Base-by-base conservation (phyloP, 1,284 basidiomycete genomes). In the Taiwanofungus camphoratus region DNA sequence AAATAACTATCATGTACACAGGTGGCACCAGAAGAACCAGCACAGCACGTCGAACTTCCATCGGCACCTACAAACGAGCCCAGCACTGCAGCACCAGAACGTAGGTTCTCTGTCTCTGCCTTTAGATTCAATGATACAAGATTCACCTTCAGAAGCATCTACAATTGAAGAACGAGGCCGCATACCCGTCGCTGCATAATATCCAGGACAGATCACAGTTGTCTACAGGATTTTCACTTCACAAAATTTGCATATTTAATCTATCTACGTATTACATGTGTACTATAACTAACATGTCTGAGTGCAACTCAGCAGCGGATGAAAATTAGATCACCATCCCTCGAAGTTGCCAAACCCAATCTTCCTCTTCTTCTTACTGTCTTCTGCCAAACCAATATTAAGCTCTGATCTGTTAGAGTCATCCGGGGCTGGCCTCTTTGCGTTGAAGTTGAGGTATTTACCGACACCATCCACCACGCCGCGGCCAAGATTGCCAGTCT, bases 341-440 rank as follows among this genome's bases (percentile, higher is more conserved):
- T 79, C 75, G 50, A 92, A 92, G 57, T 89, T 69, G 12, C 89
- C 88, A 59, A 92, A 92, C 1, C 88, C 89, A 29, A 79, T 57
- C 52, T 77, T 86, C 42, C 79, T 71, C 60, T 82, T 87, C 68
- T 89, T 92, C 58, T 77, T 81, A 19, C 65, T 58, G 26, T 79
- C 76, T 45, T 72, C 76, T 3, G 42, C 41, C 20, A 38, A 31
- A 20, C 40, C 42, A 18, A 38, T 20, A 29, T 41, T 39, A 15
- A n/a, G 36, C n/a, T 19, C 5, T 12, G 24, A 11, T 23, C 7
- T 22, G 8, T 34, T 27, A 5, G 20, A 15, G 15, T 36, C 20
- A 4, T 42, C 30, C 9, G 36, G 27, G 9, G 56, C 41, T 26
- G 76, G 68, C 37, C 82, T 63, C 56, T 82, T 85, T 32, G 68